Conservation (phyloP, 176 grass and related monocot species). For the Poa annua region DNA sequence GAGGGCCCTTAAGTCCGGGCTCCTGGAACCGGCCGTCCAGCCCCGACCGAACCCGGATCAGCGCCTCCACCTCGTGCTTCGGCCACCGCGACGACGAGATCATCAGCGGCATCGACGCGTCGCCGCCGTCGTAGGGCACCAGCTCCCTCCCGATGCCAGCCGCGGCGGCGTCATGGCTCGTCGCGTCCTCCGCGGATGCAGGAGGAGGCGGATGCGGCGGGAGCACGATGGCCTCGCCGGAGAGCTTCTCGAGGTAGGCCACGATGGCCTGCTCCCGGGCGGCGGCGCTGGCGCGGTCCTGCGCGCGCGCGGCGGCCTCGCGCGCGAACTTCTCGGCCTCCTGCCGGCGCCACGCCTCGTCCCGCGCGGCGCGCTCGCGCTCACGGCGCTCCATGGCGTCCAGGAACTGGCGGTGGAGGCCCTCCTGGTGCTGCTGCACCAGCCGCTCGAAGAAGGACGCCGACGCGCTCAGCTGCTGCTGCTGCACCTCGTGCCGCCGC, state of each 20-base stretch:
- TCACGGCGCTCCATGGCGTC: conserved; percentile 92
- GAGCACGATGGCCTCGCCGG: conserved; percentile 66
- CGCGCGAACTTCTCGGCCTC: conserved; percentile 73
- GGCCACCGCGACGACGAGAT: conserved; percentile 71
- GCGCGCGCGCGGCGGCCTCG: conserved; percentile 65
- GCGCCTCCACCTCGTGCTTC: conserved; percentile 81
- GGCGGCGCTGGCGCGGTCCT: conserved; percentile 70
- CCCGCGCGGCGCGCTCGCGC: conserved; percentile 67
- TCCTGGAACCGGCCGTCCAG: conserved; percentile 84
- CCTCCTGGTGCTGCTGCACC: conserved; percentile 94
- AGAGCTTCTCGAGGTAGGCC: conserved; percentile 82
- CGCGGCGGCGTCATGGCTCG: conserved; percentile 22
- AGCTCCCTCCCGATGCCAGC: conserved; percentile 32
- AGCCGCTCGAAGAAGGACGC: conserved; percentile 86
- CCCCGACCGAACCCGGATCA: conserved; percentile 75
- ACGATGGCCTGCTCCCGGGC: conserved; percentile 80
- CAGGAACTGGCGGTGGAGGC: conserved; percentile 84
- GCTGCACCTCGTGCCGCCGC: conserved; percentile 61
- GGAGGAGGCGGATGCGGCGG: conserved; percentile 21
- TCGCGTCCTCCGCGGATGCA: neutral
- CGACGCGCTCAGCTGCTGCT: conserved; percentile 76
- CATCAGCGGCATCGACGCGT: conserved; percentile 24
- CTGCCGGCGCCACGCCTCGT: conserved; percentile 84
- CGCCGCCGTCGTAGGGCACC: conserved; percentile 35
- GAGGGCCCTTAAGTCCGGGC: conserved; percentile 84